phyloP scores from a whole-genome alignment of 257 asterid species.

The Henckelia pumila region DNA sequence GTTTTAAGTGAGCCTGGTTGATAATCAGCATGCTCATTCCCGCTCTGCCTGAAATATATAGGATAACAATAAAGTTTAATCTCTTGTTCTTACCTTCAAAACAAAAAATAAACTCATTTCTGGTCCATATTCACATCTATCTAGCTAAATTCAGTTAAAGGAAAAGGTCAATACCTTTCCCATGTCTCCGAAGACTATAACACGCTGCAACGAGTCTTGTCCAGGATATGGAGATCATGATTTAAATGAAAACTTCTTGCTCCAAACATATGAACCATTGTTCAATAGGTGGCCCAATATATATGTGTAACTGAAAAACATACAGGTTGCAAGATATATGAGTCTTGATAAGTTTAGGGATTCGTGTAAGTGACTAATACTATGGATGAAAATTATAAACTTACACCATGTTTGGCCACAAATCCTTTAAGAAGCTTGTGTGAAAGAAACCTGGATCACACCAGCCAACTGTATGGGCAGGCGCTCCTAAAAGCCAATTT shows the following conservation, averaged over 20 bases:
- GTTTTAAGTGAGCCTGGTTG: conserved; percentile 43
- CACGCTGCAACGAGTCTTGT: conserved; percentile 79
- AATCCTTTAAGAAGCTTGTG: conserved; percentile 64
- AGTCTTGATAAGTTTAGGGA: background rate
- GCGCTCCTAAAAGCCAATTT: conserved; percentile 41
- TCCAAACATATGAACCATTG: conserved; percentile 65
- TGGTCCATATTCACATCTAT: too few relatives aligned
- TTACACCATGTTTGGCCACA: conserved; percentile 58
- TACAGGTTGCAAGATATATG: conserved; percentile 13
- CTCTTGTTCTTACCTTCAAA: too few relatives aligned
- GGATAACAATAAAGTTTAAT: too few relatives aligned
- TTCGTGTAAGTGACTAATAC: background rate
- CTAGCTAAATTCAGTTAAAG: too few relatives aligned
- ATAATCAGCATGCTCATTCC: conserved; percentile 39
- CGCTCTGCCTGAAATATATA: conserved; percentile 44
- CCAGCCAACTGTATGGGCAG: conserved; percentile 72
- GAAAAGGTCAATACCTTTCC: conserved; percentile 92
- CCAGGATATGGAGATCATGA: conserved; percentile 93
- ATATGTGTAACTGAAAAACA: conserved; percentile 64
- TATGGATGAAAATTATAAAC: background rate
- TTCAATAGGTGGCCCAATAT: conserved; percentile 60
- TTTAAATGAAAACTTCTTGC: conserved; percentile 61
- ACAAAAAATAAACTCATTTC: too few relatives aligned
- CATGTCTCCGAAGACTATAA: conserved; percentile 87
- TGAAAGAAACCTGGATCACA: conserved; percentile 74